Base-by-base conservation (phyloP, 2,329 filamentous ascomycete genomes). In the Orbilia blumenaviensis region DNA sequence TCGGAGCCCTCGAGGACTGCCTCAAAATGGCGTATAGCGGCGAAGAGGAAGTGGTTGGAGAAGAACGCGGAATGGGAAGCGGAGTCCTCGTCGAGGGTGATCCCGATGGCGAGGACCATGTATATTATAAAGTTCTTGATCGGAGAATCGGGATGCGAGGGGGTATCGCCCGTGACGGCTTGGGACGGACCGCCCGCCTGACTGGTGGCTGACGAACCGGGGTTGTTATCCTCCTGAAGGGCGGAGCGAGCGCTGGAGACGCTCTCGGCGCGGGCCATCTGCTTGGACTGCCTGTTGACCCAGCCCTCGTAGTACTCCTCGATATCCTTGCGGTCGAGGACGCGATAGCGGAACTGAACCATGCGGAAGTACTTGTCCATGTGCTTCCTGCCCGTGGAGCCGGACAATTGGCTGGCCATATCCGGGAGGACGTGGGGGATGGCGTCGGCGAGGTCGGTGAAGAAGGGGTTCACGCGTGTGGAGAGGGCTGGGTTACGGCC, bases 51-150 rank as follows among this genome's bases (percentile, higher is more conserved):
- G 18, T 77, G 73, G 16, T 77, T 77, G 21, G 66, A 72, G 36
- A 77, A 77, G 42, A 77, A 77, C 1, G 72, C 66, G 9, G 60
- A 60, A 18, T 77, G 73, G 21, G 73, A 72, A 3, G 73, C 73
- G 10, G 73, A 77, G 23, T 77, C 73, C 36, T 77, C 73, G 27
- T 77, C 67, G 0, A 77, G 66, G 23, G 73, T 77, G 12, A 77
- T 77, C 4, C 73, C 73, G 12, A 77, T 77, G 3, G 73, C 73
- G 3, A 77, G 52, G 21, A 77, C 73, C 73, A 77, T 77, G 61
- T 77, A 77, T 66, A 77, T 77, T 27, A 77, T 77, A 34, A 77
- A 77, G 23, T 77, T 77, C 34, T 77, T 77, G 46, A 77, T 72
- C 12, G 73, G 73, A 1, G 73, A 77, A 34, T 77, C 73, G 16